Base-by-base conservation (phyloP, 495 filamentous ascomycete species). In the Baudoinia panamericana region DNA sequence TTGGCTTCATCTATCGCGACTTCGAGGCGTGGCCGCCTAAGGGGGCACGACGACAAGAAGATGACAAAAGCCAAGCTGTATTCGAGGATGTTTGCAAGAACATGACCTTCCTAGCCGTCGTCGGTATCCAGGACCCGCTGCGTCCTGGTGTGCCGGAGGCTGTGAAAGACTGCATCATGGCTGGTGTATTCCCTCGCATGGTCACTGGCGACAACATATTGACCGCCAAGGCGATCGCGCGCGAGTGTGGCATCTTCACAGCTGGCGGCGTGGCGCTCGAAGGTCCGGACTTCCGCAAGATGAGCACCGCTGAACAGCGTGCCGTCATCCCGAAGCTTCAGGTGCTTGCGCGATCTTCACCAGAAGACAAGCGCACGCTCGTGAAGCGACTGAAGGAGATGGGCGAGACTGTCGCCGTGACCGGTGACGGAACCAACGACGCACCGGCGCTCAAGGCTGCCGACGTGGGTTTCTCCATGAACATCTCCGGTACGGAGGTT, bases 401-500 rank as follows among this genome's bases (percentile, higher is more conserved):
- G 19, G 83, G 83, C 10, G 85, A 93, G 58, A 93, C 82, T 12
- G 87, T 93, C 35, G 86, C 87, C 28, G 87, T 95, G 13, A 94
- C 85, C 45, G 86, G 86, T 41, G 85, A 94, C 57, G 86, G 85
- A 20, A 92, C 84, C 36, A 94, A 94, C 45, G 86, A 94, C 62
- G 85, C 80, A 1, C 84, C 84, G 31, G 86, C 85, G 26, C 62
- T 94, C 26, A 88, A 84, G 59, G 77, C 75, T 39, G 85, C 86
- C 18, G 82, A 93, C 62, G 82, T 93, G 33, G 84, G 85, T 2
- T 90, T 94, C 55, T 83, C 84, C 4, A 93, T 94, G 86, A 85
- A 84, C 52, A 78, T 93, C 41, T 68, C 81, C 30, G 86, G 85
- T 41, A 94, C 86, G 23, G 85, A 93, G 56, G 83, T 94, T 15